Evolutionary conservation across 768 basidiomycete species (phyloP), one percentile per base, ranked within the genome.

Genomic region (Xerocomellus chrysenteron): DNA sequence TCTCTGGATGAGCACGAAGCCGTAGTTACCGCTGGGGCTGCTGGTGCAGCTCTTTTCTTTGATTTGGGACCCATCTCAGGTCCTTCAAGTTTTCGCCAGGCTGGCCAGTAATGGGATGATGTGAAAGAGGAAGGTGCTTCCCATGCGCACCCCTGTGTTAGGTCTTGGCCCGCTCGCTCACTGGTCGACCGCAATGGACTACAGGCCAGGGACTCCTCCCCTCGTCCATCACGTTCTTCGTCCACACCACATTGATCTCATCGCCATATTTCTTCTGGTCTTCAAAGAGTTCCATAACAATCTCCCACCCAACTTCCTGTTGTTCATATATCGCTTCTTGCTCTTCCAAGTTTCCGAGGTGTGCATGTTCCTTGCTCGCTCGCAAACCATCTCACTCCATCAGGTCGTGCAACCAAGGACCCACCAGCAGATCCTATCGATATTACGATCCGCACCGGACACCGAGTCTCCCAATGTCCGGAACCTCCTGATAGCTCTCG

Each of bases 291-390:
- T 77, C 55, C 72, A 78, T 42, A 78, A 77, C 53, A 76, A 76
- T 26, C 76, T 90, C 11, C 82, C 88, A 2, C 67, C 80, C 21
- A 60, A 71, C 8, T 91, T 88, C 65, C 67, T 82, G 14, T 73
- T 90, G 19, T 83, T 86, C 62, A 65, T 90, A 14, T 82, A 86
- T 55, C 83, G 88, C 17, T 73, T 87, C 51, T 74, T 93, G 33
- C 72, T 93, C 52, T 78, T 80, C 52, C 89, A 94, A 70, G 76
- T 87, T 4, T 78, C 85, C 14, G 91, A 94, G 80, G 91, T 82
- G 12, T 26, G 64, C 46, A 28, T 50, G 33, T 24, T 26, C 41
- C 16, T 28, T 35, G 7, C 46, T 32, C 11, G 24, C 3, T 35
- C 26, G 37, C 50, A 40, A 36, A 54, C 30, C n/a, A 4, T 39